Evolutionary conservation across 2,329 filamentous ascomycete genomes (phyloP).

Genomic region (Dactylonectria estremocensis): DNA sequence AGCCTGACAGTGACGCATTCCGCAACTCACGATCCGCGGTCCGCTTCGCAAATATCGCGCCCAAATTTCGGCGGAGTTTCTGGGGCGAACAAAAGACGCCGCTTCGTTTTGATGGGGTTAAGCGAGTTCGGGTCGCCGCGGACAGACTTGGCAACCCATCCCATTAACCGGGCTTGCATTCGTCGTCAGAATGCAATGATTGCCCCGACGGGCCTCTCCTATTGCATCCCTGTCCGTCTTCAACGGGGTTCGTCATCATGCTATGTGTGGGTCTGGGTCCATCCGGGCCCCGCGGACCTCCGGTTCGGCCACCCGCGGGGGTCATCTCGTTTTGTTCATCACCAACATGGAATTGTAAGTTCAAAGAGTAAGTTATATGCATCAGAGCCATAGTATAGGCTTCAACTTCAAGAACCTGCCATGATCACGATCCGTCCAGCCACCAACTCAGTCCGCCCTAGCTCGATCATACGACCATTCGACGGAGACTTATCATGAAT

Average conservation of each 20-base stretch:
- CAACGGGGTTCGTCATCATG: not conserved
- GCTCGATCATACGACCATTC: not conserved
- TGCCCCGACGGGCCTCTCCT: not conserved
- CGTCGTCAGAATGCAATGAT: not conserved
- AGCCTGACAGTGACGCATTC: not conserved
- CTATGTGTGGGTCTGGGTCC: not conserved
- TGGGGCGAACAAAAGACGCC: not conserved
- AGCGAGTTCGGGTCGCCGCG: not conserved
- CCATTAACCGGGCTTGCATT: not conserved
- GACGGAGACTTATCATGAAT: not conserved
- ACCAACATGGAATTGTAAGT: not conserved
- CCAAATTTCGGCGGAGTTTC: not conserved
- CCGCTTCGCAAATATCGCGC: too few species aligned
- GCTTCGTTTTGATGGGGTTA: not conserved
- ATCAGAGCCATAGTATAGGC: not conserved
- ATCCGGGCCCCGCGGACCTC: not conserved
- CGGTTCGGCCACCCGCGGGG: not conserved
- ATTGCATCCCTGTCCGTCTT: not conserved
- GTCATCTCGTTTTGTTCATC: not conserved
- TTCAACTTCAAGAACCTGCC: not conserved
- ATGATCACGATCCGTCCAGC: not conserved
- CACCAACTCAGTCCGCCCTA: not conserved
- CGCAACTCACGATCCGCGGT: not conserved
- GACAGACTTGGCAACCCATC: not conserved
- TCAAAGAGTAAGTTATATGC: not conserved